Evolutionary conservation across 768 basidiomycete genomes (phyloP).

Genomic region (Mycena olivaceomarginata): DNA sequence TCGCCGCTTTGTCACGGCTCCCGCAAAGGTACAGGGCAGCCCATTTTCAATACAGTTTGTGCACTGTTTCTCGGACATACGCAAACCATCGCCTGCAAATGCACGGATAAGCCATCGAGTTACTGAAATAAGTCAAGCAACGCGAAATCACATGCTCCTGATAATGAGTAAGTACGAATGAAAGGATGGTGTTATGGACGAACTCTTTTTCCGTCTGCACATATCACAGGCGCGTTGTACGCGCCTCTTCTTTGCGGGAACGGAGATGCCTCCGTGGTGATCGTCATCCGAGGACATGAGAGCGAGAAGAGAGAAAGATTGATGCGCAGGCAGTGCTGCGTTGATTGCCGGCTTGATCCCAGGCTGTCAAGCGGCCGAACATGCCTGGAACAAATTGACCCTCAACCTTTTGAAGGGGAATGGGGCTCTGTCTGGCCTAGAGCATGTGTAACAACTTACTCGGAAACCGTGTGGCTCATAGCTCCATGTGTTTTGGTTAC

Average conservation of each 20-base stretch:
- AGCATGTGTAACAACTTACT: background rate
- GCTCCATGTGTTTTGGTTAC: background rate
- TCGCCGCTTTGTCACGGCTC: background rate
- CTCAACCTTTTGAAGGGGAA: background rate
- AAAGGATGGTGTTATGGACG: background rate
- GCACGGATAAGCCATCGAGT: background rate
- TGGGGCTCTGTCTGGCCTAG: background rate
- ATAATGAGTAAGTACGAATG: background rate
- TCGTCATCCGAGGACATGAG: slow-evolving; percentile 14
- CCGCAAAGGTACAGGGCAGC: slow-evolving; percentile 5
- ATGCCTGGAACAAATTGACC: background rate
- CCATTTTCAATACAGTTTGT: slow-evolving; percentile 9
- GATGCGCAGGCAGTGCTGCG: background rate
- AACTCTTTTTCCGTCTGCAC: background rate
- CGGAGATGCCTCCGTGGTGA: background rate
- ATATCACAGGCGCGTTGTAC: background rate
- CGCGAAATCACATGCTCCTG: background rate
- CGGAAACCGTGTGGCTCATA: background rate
- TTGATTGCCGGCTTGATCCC: no score
- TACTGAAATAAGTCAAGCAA: background rate
- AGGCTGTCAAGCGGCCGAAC: no score
- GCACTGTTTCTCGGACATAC: slow-evolving; percentile 19
- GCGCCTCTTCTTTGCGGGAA: slow-evolving; percentile 4
- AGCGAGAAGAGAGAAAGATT: background rate
- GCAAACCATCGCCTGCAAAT: slow-evolving; percentile 12